phyloP scores from a whole-genome alignment of 2,329 filamentous ascomycete genomes.

The Aureobasidium zeae region DNA sequence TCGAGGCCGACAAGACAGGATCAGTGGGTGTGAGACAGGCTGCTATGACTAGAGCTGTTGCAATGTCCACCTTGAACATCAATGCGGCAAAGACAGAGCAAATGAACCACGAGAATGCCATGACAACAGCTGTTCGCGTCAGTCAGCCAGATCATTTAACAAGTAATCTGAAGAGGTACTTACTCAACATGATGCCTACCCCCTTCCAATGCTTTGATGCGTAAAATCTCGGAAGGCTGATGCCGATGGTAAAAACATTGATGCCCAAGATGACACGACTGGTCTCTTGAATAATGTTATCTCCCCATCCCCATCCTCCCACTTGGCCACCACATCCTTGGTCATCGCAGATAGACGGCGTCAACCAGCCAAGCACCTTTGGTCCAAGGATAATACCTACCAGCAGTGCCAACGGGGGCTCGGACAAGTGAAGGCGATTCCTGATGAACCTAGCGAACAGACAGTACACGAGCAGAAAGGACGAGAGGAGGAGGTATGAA shows the following conservation, averaged over 20 bases:
- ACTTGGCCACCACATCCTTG: conserved; percentile 19
- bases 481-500: conserved; percentile 36
- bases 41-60: conserved; percentile 42
- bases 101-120: conserved; percentile 42
- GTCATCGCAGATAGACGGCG: conserved; percentile 32
- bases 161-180: neutral
- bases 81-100: conserved; percentile 39
- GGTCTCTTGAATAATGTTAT: conserved; percentile 33
- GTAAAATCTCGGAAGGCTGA: conserved; percentile 36
- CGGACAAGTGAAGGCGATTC: conserved; percentile 40
- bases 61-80: conserved; percentile 38
- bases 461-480: conserved; percentile 39
- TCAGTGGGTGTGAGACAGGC: conserved; percentile 50
- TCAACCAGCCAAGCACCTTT: conserved; percentile 31
- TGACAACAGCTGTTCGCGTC: conserved; percentile 35
- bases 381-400: conserved; percentile 39
- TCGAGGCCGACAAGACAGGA: conserved; percentile 46
- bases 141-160: neutral
- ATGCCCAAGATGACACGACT: conserved; percentile 41
- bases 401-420: conserved; percentile 40
- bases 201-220: conserved; percentile 45
- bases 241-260: conserved; percentile 31
- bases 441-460: conserved; percentile 39
- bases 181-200: conserved; percentile 36
- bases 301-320: conserved; percentile 35